Evolutionary conservation across 1,284 basidiomycete species (phyloP), one percentile per base, ranked within the genome.

Genomic region (Macrocystidia cucumis): DNA sequence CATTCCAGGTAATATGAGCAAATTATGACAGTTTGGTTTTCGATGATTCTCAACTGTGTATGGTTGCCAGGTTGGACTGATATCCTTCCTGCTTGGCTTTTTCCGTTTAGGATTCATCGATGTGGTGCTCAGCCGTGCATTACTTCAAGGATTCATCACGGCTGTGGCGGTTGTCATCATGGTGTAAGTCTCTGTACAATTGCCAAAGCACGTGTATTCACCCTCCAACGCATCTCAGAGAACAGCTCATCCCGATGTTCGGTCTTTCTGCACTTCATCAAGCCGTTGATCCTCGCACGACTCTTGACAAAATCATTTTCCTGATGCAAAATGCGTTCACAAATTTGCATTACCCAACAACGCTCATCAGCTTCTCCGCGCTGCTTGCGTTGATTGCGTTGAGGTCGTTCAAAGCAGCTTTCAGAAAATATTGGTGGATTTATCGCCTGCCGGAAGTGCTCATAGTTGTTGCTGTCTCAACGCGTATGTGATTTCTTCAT

Each of bases 31-130:
- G n/a, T n/a, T n/a, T n/a, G n/a, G n/a, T n/a, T n/a, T n/a, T n/a
- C n/a, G n/a, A n/a, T n/a, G n/a, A n/a, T n/a, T n/a, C n/a, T n/a
- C 31, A 16, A 18, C 30, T n/a, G 18, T 27, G 19, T 31, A 37
- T 14, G 9, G 26, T 14, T 35, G 22, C 2, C 38, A 91, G 81
- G 83, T 81, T 40, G 91, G 91, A n/a, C 48, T 92, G 18, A 85
- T 97, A 46, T 85, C 89, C 1, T 90, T 90, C 46, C 54, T 86
- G 7, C 70, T 97, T 21, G 92, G 92, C 4, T 74, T 96, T 42
- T 80, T 95, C 50, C 74, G 91, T 12, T 68, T 97, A 1, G 92
- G 92, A 1, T 97, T 97, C 59, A 77, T 97, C 34, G 92, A 97
- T 55, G 92, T 96, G 11, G 85, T 97, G 2, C 72, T 97, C n/a